Percentiles rank a stretch among this genome's conserved stretches.
Evolutionary conservation across 2,329 filamentous ascomycete species (phyloP).

Genomic region (Aspergillus terreus): DNA sequence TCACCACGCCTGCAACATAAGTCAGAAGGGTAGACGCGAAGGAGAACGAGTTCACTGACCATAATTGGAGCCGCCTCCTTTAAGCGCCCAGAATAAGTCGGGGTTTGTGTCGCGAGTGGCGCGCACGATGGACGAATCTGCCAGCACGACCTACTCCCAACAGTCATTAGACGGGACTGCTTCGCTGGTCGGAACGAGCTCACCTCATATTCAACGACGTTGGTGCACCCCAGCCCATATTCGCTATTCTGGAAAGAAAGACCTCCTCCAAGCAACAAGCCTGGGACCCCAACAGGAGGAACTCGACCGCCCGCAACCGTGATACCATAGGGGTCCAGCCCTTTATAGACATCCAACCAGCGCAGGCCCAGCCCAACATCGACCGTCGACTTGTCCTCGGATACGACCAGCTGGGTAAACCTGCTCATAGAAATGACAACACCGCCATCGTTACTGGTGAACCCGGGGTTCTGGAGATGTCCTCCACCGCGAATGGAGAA

Average conservation of each 20-base stretch:
- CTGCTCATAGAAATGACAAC: slow-evolving; percentile 48
- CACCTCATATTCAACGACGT: slow-evolving; percentile 16
- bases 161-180: background rate
- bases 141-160: slow-evolving; percentile 13
- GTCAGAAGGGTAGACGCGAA: background rate
- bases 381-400: slow-evolving; percentile 31
- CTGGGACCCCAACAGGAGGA: slow-evolving; percentile 43
- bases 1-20: slow-evolving; percentile 12
- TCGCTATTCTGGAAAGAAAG: slow-evolving; percentile 16
- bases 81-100: slow-evolving; percentile 30
- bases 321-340: slow-evolving; percentile 39
- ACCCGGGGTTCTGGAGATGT: slow-evolving; percentile 17
- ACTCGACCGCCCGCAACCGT: slow-evolving; percentile 45
- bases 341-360: slow-evolving; percentile 44
- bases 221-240: slow-evolving; percentile 12
- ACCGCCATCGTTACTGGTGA: slow-evolving; percentile 28
- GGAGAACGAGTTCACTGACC: slow-evolving; percentile 11
- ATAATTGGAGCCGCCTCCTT: slow-evolving; percentile 27
- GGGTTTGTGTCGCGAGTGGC: slow-evolving; percentile 15
- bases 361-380: slow-evolving; percentile 45
- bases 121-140: slow-evolving; percentile 12
- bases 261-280: slow-evolving; percentile 41
- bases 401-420: slow-evolving; percentile 36
- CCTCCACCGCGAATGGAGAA: slow-evolving; percentile 19
- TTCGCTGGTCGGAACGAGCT: background rate